Evolutionary conservation across 129 eudicot species (phyloP), one percentile per base, ranked within the genome.

Genomic region (Flaveria trinervia): DNA sequence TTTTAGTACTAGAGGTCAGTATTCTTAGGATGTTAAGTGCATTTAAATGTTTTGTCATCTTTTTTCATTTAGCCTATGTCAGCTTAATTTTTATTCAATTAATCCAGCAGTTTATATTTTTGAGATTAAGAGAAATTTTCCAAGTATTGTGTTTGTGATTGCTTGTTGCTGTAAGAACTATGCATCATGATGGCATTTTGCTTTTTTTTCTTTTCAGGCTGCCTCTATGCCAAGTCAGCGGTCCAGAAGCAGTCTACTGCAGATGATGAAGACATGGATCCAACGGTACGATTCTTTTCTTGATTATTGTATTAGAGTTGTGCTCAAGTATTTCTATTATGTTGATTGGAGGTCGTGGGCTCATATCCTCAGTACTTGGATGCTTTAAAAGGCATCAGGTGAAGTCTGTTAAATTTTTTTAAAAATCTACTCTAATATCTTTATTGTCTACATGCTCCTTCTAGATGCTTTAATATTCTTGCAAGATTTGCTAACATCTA

Each of bases 251-350:
- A 84, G 55, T 45, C 83, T 68, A 92, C 87, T 44, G 88, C 87
- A 17, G 97, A 87, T 44, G 98, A 93, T 12, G 97, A 93, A 25
- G 98, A 86, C 73, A 89, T 93, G 93, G 98, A 93, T 70, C 97
- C 98, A 23, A 93, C 98, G 13, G 98, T 93, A 79, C 13, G 45
- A 23, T 71, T 50, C 6, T 12, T 66, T 17, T 70, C 16, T 25
- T 71, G 7, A 13, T 18, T 51, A 33, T 72, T 72, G 3, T 49
- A 15, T 50, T 13, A 9, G 7, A 70, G 11, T 4, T 54, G 68
- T 43, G 45, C 55, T 17, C 26, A 50, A 28, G 23, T 51, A 39
- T 45, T 50, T 7, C 12, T 59, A 9, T 7, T 23, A 23, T 59
- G 33, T 23, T 4, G n/a, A 30, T 61, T 13, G 66, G 66, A 60